Percentiles rank a stretch among this genome's conserved stretches.
phyloP scores from a whole-genome alignment of 2,329 filamentous ascomycete genomes.

The Pseudogymnoascus sp. region DNA sequence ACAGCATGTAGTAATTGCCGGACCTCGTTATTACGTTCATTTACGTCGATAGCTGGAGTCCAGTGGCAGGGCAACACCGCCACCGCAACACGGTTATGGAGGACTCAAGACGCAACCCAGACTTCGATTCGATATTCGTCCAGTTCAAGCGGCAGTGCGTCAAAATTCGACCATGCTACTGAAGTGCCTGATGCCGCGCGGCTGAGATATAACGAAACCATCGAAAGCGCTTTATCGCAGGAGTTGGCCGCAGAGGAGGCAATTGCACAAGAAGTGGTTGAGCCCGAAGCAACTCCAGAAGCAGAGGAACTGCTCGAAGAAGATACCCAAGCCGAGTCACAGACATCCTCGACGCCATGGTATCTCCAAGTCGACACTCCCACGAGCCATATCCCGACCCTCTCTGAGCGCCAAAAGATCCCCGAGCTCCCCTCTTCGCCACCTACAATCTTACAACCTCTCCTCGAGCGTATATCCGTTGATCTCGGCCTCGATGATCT shows the following conservation, averaged over 20 bases:
- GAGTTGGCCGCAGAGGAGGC: not conserved
- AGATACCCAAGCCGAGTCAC: not conserved
- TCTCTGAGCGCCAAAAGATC: conserved; percentile 46
- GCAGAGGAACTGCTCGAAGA: conserved; percentile 6
- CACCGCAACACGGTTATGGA: conserved; percentile 2
- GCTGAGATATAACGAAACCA: not conserved
- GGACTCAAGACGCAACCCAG: conserved; percentile 3
- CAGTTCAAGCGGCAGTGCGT: not conserved
- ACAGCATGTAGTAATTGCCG: conserved; percentile 27
- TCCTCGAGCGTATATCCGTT: conserved; percentile 72
- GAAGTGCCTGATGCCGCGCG: not conserved
- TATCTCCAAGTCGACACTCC: conserved; percentile 67
- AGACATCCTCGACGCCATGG: conserved; percentile 53
- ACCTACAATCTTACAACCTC: conserved; percentile 60
- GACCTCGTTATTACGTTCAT: conserved; percentile 22
- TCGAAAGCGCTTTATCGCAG: not conserved
- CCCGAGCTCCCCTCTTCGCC: conserved; percentile 50
- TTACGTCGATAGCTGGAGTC: conserved; percentile 19
- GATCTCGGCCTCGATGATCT: conserved; percentile 83
- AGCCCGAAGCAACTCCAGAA: conserved; percentile 14
- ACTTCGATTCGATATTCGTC: not conserved
- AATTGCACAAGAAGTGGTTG: conserved; percentile 15
- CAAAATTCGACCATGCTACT: not conserved
- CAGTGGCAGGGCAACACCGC: conserved; percentile 1
- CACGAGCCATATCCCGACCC: conserved; percentile 28